Evolutionary conservation across 139 green algal genomes (phyloP), one percentile per base, ranked within the genome.

Genomic region (Pleodorina starrii): DNA sequence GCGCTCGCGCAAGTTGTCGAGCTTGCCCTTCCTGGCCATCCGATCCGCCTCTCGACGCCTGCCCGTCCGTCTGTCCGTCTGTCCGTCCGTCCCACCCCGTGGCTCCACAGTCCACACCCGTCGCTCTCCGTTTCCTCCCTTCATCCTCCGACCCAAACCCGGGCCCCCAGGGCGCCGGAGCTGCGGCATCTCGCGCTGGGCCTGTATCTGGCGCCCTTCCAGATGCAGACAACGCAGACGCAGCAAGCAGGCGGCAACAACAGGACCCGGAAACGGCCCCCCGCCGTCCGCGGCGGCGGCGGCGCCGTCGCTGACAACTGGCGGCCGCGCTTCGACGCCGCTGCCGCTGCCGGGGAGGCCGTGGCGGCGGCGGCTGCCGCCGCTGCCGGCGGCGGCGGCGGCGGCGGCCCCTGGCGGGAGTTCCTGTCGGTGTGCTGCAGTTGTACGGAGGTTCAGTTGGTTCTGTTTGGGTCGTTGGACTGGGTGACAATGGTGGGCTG

Each of bases 131-230:
- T n/a, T n/a, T n/a, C n/a, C n/a, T n/a, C n/a, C n/a, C n/a, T n/a
- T n/a, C n/a, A n/a, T n/a, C n/a, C n/a, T n/a, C n/a, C n/a, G n/a
- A n/a, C n/a, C n/a, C n/a, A n/a, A n/a, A n/a, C n/a, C n/a, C n/a
- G n/a, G n/a, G n/a, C n/a, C n/a, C n/a, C n/a, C n/a, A 87, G 80
- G 42, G 60, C 60, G 3, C 80, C 80, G 6, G 6, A 11, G 23
- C 80, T 87, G 16, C 60, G 80, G 17, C n/a, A 29, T 14, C 60
- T 87, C 29, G 40, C 60, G 2, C 80, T 87, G 1, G 80, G 80
- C 2, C 60, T 87, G 0, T 68, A 19, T 3, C 29, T 87, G 60
- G 80, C 50, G 14, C 60, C 4, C 19, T 77, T 38, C 60, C 80
- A 87, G 19, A 35, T 87, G 5, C 72, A 54, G 69, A 48, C 2